phyloP scores from a whole-genome alignment of 495 filamentous ascomycete genomes.

The Neurospora sp. region DNA sequence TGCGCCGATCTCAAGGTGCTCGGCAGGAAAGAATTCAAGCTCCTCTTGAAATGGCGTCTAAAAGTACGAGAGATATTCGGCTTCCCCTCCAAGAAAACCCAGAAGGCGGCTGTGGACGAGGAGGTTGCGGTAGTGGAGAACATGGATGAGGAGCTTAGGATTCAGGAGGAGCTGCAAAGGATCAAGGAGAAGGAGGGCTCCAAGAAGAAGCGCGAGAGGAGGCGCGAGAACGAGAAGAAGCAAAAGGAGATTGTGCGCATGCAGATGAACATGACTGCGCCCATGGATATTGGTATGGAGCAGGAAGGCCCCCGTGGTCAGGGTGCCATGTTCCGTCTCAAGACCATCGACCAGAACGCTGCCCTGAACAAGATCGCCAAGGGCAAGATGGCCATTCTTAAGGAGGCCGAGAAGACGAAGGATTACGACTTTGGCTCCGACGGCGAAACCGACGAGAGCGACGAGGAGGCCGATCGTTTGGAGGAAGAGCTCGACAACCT shows the following conservation, averaged over 20 bases:
- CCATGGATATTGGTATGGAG: constrained; percentile 92
- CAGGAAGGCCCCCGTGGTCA: constrained; percentile 68
- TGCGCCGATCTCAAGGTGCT: constrained; percentile 85
- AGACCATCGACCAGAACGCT: constrained; percentile 62
- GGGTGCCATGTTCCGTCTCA: constrained; percentile 75
- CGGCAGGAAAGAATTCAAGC: constrained; percentile 88
- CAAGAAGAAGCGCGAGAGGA: constrained; percentile 67
- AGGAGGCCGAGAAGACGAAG: constrained; percentile 41
- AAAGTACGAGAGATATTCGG: constrained; percentile 88
- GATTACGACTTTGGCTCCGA: constrained; percentile 48
- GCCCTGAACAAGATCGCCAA: constrained; percentile 60
- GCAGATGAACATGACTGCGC: constrained; percentile 94
- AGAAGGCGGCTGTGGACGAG: constrained; percentile 38
- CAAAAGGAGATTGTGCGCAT: constrained; percentile 82
- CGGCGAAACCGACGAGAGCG: constrained; percentile 49
- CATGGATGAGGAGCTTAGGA: constrained; percentile 89
- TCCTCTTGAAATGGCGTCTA: constrained; percentile 84
- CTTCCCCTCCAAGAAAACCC: constrained; percentile 63
- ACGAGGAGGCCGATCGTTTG: constrained; percentile 70
- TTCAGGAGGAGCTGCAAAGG: constrained; percentile 76
- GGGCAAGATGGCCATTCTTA: constrained; percentile 61
- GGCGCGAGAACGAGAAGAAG: constrained; percentile 82
- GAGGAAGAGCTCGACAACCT: constrained; percentile 76
- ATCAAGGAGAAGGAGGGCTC: constrained; percentile 66
- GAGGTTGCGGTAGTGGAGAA: constrained; percentile 71